Conservation (phyloP, 75 land plant species). For the Pinus albicaulis region DNA sequence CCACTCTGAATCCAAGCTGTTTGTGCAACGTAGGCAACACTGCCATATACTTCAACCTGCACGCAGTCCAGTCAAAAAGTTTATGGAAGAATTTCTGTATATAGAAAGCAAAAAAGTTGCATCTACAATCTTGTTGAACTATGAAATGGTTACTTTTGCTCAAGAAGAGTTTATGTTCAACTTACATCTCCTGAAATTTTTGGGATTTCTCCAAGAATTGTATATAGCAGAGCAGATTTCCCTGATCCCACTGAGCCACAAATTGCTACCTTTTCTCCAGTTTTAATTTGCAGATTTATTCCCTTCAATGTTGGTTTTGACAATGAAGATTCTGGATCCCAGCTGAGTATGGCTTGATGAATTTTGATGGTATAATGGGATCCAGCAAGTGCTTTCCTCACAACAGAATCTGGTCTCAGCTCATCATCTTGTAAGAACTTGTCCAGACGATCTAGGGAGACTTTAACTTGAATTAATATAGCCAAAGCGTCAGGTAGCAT, state of each 20-base stretch:
- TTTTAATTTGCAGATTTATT: conserved; percentile 47
- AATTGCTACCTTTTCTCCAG: conserved; percentile 74
- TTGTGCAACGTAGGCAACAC: conserved; percentile 86
- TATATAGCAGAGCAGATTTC: conserved; percentile 71
- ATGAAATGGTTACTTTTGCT: neutral
- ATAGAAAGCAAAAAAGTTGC: neutral
- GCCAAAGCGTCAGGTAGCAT: conserved; percentile 68
- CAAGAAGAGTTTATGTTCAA: neutral
- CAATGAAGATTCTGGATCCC: conserved; percentile 40
- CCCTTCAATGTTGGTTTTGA: conserved; percentile 41
- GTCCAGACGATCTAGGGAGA: conserved; percentile 69
- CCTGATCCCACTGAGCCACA: conserved; percentile 87
- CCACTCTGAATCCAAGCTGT: conserved; percentile 87
- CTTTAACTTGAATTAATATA: conserved; percentile 56
- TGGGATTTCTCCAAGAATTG: conserved; percentile 80
- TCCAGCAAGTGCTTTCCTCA: conserved; percentile 33
- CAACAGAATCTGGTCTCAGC: conserved; percentile 47
- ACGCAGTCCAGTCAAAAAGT: conserved; percentile 23
- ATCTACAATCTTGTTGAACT: neutral
- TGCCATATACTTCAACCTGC: conserved; percentile 62
- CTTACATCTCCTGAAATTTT: conserved; percentile 68
- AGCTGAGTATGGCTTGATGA: conserved; percentile 56
- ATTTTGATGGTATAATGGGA: conserved; percentile 50
- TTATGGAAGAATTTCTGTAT: neutral
- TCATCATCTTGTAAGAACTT: conserved; percentile 71